Evolutionary conservation across 495 filamentous ascomycete genomes (phyloP).

Genomic region (Penicillium angulare): DNA sequence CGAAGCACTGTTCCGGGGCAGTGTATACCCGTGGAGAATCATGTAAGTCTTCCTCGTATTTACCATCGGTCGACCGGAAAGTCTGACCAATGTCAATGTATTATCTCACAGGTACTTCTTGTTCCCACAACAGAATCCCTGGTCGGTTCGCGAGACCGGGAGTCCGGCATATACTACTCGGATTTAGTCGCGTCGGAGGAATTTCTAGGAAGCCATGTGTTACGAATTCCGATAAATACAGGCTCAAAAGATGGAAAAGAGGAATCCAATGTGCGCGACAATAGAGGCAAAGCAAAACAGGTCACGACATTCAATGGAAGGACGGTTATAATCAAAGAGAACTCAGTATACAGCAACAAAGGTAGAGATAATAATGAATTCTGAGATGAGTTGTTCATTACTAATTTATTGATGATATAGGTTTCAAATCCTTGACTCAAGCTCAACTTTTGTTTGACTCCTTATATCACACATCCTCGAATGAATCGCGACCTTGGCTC

Average conservation of each 20-base stretch:
- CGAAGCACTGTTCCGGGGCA: constrained; percentile 89
- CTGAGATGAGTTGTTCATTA: neutral
- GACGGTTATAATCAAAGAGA: constrained; percentile 92
- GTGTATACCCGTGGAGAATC: constrained; percentile 87
- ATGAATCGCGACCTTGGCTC: constrained; percentile 87
- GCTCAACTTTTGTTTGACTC: constrained; percentile 83
- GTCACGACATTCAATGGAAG: constrained; percentile 89
- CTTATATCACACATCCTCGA: constrained; percentile 81
- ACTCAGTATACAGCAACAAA: constrained; percentile 92
- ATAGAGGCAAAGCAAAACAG: constrained; percentile 87
- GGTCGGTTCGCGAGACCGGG: constrained; percentile 83
- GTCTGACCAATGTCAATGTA: constrained; percentile 14
- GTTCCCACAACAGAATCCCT: constrained; percentile 91
- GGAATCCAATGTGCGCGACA: constrained; percentile 77
- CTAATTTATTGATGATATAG: constrained; percentile 43
- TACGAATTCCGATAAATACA: constrained; percentile 69
- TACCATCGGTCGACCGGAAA: constrained; percentile 13
- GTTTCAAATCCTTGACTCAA: constrained; percentile 89
- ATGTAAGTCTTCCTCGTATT: constrained; percentile 53
- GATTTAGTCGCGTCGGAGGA: constrained; percentile 88
- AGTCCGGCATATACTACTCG: constrained; percentile 71
- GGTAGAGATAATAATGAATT: constrained; percentile 48
- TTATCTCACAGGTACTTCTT: constrained; percentile 70
- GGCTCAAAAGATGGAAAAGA: constrained; percentile 61
- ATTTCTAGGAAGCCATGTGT: constrained; percentile 93